phyloP scores from a whole-genome alignment of 2,329 filamentous ascomycete genomes.

The Aspergillus unguis region DNA sequence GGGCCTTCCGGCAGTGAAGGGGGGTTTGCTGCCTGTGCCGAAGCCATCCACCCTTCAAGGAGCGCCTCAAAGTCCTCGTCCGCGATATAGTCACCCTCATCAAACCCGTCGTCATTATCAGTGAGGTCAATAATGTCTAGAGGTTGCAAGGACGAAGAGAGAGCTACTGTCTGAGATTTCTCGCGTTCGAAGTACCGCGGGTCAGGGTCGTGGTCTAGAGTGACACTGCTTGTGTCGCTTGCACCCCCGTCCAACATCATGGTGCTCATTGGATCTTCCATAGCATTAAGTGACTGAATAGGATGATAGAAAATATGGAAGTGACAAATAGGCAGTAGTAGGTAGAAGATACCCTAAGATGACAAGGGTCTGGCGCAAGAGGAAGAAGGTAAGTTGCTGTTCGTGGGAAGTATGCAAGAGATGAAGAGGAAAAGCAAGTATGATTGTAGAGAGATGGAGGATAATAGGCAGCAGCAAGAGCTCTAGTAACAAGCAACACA shows the following conservation, averaged over 20 bases:
- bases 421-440: too few relatives aligned
- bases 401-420: too few relatives aligned
- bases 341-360: too few relatives aligned
- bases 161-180: background rate
- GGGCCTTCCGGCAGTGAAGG: background rate
- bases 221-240: conserved; percentile 11
- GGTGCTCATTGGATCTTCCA: background rate
- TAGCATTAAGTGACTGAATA: background rate
- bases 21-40: background rate
- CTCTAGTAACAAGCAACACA: background rate
- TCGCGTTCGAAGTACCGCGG: background rate
- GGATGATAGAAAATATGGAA: background rate
- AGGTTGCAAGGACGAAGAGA: background rate
- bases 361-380: too few relatives aligned
- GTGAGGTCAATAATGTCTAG: conserved; percentile 16
- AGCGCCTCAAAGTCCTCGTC: conserved; percentile 26
- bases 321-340: background rate
- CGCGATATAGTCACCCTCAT: conserved; percentile 24
- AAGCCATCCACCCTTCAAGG: conserved; percentile 8
- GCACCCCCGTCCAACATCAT: background rate
- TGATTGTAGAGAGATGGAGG: too few relatives aligned
- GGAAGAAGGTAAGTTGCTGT: too few relatives aligned
- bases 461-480: background rate
- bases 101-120: background rate
- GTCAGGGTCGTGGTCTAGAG: conserved; percentile 16